Percentiles rank a stretch among this genome's conserved stretches.
Conservation (phyloP, 129 eudicot species). For the Ambrosia artemisiifolia region DNA sequence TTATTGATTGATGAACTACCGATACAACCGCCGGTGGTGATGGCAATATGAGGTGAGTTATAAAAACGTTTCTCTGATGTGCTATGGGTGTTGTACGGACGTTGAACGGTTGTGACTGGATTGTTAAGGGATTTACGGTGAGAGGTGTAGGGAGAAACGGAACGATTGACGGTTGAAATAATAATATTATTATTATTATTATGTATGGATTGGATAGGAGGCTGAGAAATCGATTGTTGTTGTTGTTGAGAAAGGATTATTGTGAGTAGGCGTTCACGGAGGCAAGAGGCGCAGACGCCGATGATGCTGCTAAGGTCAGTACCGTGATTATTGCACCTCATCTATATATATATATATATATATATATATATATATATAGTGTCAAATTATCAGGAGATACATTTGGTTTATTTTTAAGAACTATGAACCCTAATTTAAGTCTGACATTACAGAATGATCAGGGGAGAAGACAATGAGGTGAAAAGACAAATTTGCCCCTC, state of each 20-base stretch:
- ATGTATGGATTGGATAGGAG: background rate
- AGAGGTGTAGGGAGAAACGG: conserved; percentile 60
- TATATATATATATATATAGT: no score
- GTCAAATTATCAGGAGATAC: no score
- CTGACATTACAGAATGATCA: no score
- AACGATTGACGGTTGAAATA: conserved; percentile 37
- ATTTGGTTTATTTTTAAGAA: no score
- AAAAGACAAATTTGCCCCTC: no score
- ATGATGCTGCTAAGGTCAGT: background rate
- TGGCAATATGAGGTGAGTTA: conserved; percentile 55
- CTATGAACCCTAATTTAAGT: no score
- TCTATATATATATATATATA: background rate
- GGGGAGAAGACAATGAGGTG: no score
- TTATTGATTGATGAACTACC: conserved; percentile 16
- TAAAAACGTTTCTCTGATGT: conserved; percentile 38
- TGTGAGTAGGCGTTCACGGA: background rate
- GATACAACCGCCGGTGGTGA: conserved; percentile 30
- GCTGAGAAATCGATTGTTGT: conserved; percentile 13
- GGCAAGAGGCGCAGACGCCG: conserved; percentile 6
- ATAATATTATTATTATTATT: no score
- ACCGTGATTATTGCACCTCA: background rate
- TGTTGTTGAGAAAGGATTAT: conserved; percentile 19
- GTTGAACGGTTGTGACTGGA: background rate
- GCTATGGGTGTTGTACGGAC: conserved; percentile 24
- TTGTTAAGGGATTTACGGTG: conserved; percentile 46